Evolutionary conservation across 495 filamentous ascomycete species (phyloP).

Genomic region (Friedmanniomyces endolithicus): DNA sequence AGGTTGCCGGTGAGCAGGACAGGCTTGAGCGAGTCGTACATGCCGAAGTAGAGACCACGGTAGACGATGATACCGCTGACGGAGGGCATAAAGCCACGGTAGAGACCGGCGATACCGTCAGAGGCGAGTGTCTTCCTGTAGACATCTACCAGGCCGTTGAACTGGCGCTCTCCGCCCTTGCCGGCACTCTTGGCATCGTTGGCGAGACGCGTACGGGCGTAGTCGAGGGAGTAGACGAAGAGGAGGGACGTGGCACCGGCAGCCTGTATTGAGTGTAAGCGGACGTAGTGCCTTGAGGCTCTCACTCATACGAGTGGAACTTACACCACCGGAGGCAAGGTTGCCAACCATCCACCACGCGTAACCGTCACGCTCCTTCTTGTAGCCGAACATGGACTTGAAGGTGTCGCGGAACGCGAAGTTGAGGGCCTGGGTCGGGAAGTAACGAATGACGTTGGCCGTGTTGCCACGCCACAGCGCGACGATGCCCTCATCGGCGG

Average conservation of each 20-base stretch:
- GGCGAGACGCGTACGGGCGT: constrained; percentile 99
- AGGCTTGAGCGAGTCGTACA: constrained; percentile 99
- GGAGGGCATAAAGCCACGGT: constrained; percentile 99
- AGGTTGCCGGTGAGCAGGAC: constrained; percentile 84
- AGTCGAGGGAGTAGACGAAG: constrained; percentile 99
- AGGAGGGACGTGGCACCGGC: constrained; percentile 99
- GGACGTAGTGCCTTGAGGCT: not conserved
- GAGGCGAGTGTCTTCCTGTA: constrained; percentile 99
- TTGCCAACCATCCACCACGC: constrained; percentile 99
- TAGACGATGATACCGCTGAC: constrained; percentile 98
- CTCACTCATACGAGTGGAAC: constrained; percentile 21
- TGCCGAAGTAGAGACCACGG: constrained; percentile 99
- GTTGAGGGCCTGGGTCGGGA: constrained; percentile 99
- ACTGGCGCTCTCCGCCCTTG: constrained; percentile 94
- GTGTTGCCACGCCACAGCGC: constrained; percentile 99
- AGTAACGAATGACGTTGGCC: constrained; percentile 99
- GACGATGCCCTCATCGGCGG: constrained; percentile 64
- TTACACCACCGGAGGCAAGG: constrained; percentile 98
- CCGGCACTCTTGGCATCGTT: constrained; percentile 98
- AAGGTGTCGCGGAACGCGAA: constrained; percentile 99
- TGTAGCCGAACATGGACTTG: constrained; percentile 99
- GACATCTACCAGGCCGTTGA: constrained; percentile 98
- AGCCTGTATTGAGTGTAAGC: constrained; percentile 43
- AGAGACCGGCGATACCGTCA: constrained; percentile 97
- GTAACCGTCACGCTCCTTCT: constrained; percentile 99